Percentiles rank a stretch among this genome's conserved stretches.
These are phyloP conservation scores for Suillus brevipes DNA, from an alignment of 768 basidiomycete species.

Conservation along the genomic window DNA sequence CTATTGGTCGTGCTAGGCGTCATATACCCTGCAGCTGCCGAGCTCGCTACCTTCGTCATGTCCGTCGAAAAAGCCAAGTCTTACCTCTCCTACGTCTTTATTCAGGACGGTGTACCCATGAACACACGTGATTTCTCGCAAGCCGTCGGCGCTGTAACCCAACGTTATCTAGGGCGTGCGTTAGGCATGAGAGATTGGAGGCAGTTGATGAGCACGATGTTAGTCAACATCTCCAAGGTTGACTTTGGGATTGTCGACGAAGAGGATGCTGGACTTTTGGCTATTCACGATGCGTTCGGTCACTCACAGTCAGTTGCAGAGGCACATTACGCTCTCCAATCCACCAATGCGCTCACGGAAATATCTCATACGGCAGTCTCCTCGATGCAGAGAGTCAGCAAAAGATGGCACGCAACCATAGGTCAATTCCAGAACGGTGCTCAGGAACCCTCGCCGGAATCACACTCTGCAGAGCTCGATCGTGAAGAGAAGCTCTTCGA, in stretches of 20 bases:
- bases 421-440: no score
- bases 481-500: no score
- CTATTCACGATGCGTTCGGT: neutral
- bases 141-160: neutral
- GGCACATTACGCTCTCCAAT: neutral
- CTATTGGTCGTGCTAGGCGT: slow-evolving; percentile 1
- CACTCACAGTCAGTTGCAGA: neutral
- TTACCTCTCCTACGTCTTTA: neutral
- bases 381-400: no score
- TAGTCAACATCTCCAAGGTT: neutral
- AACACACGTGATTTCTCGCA: neutral
- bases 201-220: neutral
- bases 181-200: neutral
- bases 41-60: neutral
- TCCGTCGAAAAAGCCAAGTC: neutral
- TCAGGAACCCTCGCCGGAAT: neutral
- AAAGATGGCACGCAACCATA: no score
- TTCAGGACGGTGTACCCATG: neutral
- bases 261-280: neutral
- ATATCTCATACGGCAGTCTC: no score
- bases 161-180: neutral
- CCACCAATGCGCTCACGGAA: no score
- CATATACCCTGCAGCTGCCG: neutral
- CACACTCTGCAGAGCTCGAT: neutral
- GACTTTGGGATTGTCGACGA: neutral